Conservation (phyloP, 2,329 filamentous ascomycete genomes). For the Emergomyces africanus region DNA sequence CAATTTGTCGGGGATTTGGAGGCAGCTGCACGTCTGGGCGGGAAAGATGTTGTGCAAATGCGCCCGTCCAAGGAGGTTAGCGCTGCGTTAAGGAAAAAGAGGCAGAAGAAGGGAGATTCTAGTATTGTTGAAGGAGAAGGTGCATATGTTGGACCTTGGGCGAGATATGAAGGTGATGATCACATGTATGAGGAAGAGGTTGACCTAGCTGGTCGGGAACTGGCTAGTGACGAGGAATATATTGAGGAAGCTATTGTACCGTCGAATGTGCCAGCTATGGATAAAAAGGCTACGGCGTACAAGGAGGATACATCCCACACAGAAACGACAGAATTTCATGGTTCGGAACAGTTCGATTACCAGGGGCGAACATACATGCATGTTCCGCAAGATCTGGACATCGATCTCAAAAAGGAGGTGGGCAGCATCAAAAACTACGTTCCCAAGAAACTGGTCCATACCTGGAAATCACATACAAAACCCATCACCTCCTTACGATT, state of each 20-base stretch:
- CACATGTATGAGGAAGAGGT: conserved; percentile 55
- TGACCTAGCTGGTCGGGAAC: conserved; percentile 55
- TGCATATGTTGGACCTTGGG: conserved; percentile 92
- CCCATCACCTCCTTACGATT: conserved; percentile 82
- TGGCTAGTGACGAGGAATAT: conserved; percentile 68
- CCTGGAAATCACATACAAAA: conserved; percentile 75
- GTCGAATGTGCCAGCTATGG: conserved; percentile 35
- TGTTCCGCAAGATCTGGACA: conserved; percentile 75
- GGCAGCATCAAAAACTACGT: conserved; percentile 80
- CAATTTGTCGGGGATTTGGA: conserved; percentile 37
- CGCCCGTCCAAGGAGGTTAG: conserved; percentile 57
- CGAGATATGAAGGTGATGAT: conserved; percentile 63
- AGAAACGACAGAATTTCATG: conserved; percentile 83
- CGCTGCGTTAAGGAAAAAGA: conserved; percentile 53
- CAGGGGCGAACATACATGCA: conserved; percentile 97
- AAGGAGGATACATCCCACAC: conserved; percentile 45
- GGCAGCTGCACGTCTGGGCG: conserved; percentile 32
- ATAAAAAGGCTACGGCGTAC: conserved; percentile 40
- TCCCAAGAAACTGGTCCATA: conserved; percentile 85
- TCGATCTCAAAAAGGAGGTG: conserved; percentile 69
- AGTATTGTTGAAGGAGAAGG: conserved; percentile 73
- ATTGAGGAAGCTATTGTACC: conserved; percentile 58
- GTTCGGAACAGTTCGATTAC: conserved; percentile 74
- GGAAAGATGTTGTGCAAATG: conserved; percentile 41
- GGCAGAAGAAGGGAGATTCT: conserved; percentile 76